Conservation (phyloP, 2,329 filamentous ascomycete species). For the Xylaria multiplex region DNA sequence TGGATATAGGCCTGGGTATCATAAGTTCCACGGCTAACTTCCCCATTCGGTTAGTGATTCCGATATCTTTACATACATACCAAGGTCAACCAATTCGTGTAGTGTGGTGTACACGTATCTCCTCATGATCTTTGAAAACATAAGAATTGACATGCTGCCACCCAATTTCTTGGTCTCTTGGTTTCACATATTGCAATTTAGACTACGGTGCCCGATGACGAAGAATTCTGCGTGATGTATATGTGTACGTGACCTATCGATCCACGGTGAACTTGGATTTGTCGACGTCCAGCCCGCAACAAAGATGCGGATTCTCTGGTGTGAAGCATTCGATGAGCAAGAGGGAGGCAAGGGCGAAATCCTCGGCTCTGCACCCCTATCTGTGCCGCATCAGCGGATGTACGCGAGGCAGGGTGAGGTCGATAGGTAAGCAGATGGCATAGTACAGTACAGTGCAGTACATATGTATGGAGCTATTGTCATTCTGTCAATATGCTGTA, state of each 20-base stretch:
- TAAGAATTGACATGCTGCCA: slow-evolving; percentile 12
- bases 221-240: slow-evolving; percentile 20
- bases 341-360: slow-evolving; percentile 17
- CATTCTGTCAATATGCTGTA: slow-evolving; percentile 20
- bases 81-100: too few relatives aligned
- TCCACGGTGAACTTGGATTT: background rate
- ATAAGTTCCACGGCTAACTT: slow-evolving; percentile 5
- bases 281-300: slow-evolving; percentile 9
- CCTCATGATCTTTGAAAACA: background rate
- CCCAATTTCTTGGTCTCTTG: slow-evolving; percentile 16
- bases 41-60: slow-evolving; percentile 22
- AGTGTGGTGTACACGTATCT: background rate
- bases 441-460: slow-evolving; percentile 10
- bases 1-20: background rate
- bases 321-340: slow-evolving; percentile 17
- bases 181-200: slow-evolving; percentile 24
- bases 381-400: slow-evolving; percentile 15
- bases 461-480: slow-evolving; percentile 26
- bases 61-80: background rate
- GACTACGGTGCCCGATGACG: slow-evolving; percentile 6
- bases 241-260: slow-evolving; percentile 9
- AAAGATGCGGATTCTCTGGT: slow-evolving; percentile 5
- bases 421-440: slow-evolving; percentile 25
- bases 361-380: slow-evolving; percentile 30
- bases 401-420: slow-evolving; percentile 19